A percentile compares a stretch with the other conserved stretches of the same genome.
Evolutionary conservation across 768 basidiomycete genomes (phyloP).

Genomic region (Hysterangium stoloniferum): DNA sequence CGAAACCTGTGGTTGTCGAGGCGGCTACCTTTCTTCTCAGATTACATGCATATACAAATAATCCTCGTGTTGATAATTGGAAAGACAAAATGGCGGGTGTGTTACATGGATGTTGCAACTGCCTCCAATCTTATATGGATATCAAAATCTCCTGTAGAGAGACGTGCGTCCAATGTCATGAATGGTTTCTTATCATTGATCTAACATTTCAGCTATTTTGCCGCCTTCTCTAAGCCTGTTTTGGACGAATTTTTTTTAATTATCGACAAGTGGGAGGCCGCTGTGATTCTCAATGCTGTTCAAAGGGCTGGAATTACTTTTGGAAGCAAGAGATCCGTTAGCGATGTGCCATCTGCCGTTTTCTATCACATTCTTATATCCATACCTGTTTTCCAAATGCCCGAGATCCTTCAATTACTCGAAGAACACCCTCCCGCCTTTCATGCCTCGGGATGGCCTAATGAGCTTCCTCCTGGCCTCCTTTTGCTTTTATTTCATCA

Average conservation of each 20-base stretch:
- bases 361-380: conserved; percentile 51
- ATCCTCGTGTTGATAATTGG: conserved; percentile 54
- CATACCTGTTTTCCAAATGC: conserved; percentile 52
- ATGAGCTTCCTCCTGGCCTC: conserved; percentile 47
- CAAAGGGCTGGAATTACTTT: conserved; percentile 22
- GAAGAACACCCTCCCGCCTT: conserved; percentile 30
- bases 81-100: conserved; percentile 46
- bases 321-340: conserved; percentile 24
- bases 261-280: conserved; percentile 62
- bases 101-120: conserved; percentile 56
- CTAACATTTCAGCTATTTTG: conserved; percentile 54
- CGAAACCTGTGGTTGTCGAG: conserved; percentile 45
- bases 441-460: conserved; percentile 44
- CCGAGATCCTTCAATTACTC: conserved; percentile 37
- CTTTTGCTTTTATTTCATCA: conserved; percentile 51
- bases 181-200: background rate
- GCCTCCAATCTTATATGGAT: conserved; percentile 58
- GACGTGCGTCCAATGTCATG: conserved; percentile 49
- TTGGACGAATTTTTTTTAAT: conserved; percentile 50
- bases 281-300: conserved; percentile 43
- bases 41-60: conserved; percentile 67
- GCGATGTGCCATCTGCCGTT: conserved; percentile 39
- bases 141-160: conserved; percentile 56
- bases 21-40: conserved; percentile 78
- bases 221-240: conserved; percentile 46